These are phyloP conservation scores for Arxiozyma bovina DNA, from an alignment of 1,139 yeast genomes.

Conservation along the genomic window DNA sequence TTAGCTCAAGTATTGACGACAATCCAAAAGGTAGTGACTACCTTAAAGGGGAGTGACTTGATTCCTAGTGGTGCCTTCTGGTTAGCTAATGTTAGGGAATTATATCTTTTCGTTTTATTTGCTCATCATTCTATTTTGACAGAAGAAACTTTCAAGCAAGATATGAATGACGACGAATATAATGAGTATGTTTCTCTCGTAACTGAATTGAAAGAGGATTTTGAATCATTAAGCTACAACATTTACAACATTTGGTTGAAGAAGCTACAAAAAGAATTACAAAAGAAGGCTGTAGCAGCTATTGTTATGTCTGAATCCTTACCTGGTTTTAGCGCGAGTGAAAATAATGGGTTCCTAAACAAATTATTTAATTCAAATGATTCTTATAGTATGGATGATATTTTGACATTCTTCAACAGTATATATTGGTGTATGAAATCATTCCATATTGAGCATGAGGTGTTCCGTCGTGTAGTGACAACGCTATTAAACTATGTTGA, in stretches of 20 bases:
- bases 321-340: conserved; percentile 93
- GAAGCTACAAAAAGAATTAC: conserved; percentile 83
- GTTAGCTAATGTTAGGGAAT: conserved; percentile 94
- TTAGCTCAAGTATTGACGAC: conserved; percentile 84
- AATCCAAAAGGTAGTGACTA: conserved; percentile 69
- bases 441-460: conserved; percentile 78
- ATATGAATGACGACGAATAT: conserved; percentile 85
- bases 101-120: conserved; percentile 86
- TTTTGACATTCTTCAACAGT: conserved; percentile 78
- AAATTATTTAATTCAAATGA: conserved; percentile 66
- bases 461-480: conserved; percentile 74
- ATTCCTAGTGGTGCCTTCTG: conserved; percentile 94
- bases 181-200: conserved; percentile 84
- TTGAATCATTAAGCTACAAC: conserved; percentile 86
- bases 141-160: conserved; percentile 69
- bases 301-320: conserved; percentile 89
- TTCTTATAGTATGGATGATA: conserved; percentile 89
- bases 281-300: conserved; percentile 87
- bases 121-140: conserved; percentile 86
- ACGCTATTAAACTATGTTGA: conserved; percentile 84
- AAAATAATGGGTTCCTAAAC: conserved; percentile 72
- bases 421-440: conserved; percentile 93
- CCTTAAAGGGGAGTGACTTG: conserved; percentile 73
- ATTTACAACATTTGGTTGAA: conserved; percentile 97
- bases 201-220: conserved; percentile 87